Conservation (phyloP, 2,329 filamentous ascomycete species). For the Fonsecaea pugnacius region DNA sequence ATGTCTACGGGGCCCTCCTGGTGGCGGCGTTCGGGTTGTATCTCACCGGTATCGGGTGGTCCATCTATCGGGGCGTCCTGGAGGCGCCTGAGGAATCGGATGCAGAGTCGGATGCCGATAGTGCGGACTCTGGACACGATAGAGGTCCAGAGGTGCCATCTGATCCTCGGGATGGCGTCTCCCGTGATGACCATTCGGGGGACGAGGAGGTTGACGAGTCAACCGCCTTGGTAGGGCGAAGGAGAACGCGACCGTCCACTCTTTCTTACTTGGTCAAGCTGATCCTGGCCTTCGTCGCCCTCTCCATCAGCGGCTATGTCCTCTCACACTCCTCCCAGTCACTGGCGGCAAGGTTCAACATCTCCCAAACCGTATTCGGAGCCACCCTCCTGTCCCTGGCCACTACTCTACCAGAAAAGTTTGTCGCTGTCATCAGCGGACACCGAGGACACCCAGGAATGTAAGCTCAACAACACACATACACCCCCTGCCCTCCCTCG, state of each 20-base stretch:
- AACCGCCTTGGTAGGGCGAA: not conserved
- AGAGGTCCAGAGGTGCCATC: not conserved
- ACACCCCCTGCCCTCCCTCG: not conserved
- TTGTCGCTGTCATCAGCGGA: slow-evolving; percentile 56
- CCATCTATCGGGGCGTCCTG: slow-evolving; percentile 52
- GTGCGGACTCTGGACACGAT: not conserved
- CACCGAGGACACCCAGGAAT: slow-evolving; percentile 55
- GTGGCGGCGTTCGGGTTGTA: slow-evolving; percentile 53
- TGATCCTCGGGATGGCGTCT: not conserved
- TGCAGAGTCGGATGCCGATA: slow-evolving; percentile 38
- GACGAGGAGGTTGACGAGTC: slow-evolving; percentile 1
- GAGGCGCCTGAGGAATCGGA: slow-evolving; percentile 51
- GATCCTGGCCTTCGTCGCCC: slow-evolving; percentile 49
- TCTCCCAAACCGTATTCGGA: slow-evolving; percentile 55
- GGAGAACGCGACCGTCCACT: slow-evolving; percentile 39
- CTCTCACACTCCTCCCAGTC: slow-evolving; percentile 52
- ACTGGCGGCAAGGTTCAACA: slow-evolving; percentile 47
- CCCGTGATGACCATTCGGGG: not conserved
- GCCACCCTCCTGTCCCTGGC: slow-evolving; percentile 56
- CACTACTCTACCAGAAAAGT: slow-evolving; percentile 60
- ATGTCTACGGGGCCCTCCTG: slow-evolving; percentile 46
- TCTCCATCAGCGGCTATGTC: slow-evolving; percentile 55
- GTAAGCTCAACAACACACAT: not conserved
- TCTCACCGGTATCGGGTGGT: slow-evolving; percentile 50
- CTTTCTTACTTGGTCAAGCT: slow-evolving; percentile 50